Evolutionary conservation across 2,329 filamentous ascomycete genomes (phyloP), one percentile per base, ranked within the genome.

Genomic region (Penicillium fuscoglaucum): DNA sequence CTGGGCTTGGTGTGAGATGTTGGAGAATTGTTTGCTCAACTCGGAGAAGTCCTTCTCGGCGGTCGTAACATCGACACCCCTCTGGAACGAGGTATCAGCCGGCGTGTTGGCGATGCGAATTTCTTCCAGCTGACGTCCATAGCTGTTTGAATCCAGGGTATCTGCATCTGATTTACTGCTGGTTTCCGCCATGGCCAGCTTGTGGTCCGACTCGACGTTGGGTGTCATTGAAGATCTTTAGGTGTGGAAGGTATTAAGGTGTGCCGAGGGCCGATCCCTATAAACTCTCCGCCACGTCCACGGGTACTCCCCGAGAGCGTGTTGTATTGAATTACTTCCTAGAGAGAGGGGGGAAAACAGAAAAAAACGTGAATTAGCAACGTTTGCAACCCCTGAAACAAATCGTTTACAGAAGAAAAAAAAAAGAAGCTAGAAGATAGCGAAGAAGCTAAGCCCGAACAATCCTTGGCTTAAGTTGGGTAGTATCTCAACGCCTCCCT

Each of bases 31-130:
- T 56, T 67, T 70, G 60, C 71, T 77, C 50, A 79, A 58, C 44
- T 78, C 73, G 2, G 70, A 70, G 62, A 77, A 76, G 57, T 80
- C 70, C 66, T 76, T 67, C 70, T 82, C 69, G 62, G 79, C 68
- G 69, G 73, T 69, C 74, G 82, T 69, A 71, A 82, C 67, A 73
- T 79, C 65, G 70, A 80, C 71, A 63, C 81, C 69, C 67, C 66
- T 65, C 62, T 72, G 62, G 29, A 70, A 67, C 10, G 69, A 72
- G 3, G 71, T 66, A 26, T 74, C 58, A 7, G 70, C 73, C 45
- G 73, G 67, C 4, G 70, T 68, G 45, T 76, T 72, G 21, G 66
- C 55, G 26, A 67, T 68, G n/a, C 69, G 65, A 46, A 71, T 26
- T 44, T 68, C 65, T 60, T 75, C 72, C n/a, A 69, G 64, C 31